phyloP scores from a whole-genome alignment of 2,329 filamentous ascomycete genomes.

The Apiospora arundinis region DNA sequence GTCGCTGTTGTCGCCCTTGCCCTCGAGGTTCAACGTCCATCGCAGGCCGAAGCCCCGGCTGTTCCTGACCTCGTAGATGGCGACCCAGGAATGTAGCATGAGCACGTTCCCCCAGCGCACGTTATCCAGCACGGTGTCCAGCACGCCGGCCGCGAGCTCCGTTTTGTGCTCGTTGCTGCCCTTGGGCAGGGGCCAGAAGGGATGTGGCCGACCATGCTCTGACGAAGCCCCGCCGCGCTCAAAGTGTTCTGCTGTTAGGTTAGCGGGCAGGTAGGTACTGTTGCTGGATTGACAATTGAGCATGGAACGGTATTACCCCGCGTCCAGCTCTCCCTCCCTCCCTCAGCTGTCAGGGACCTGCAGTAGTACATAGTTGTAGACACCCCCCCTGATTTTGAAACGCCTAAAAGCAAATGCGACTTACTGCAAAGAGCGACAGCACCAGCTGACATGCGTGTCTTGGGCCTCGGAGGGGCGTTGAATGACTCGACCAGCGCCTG shows the following conservation, averaged over 20 bases:
- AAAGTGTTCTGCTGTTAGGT: not conserved
- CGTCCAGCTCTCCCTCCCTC: not conserved
- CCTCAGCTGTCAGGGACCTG: not conserved
- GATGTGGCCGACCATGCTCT: constrained; percentile 6
- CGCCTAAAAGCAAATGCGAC: not conserved
- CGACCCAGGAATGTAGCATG: constrained; percentile 12
- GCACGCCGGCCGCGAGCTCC: constrained; percentile 7
- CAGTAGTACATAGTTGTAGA: not conserved
- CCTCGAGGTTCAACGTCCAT: constrained; percentile 9
- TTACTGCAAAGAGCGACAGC: constrained; percentile 19
- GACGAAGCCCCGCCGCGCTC: constrained; percentile 18
- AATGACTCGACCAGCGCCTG: constrained; percentile 3
- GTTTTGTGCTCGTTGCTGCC: constrained; percentile 18
- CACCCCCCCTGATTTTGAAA: not conserved
- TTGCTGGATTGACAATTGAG: no score
- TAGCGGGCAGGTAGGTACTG: not conserved
- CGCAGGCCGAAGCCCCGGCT: constrained; percentile 11
- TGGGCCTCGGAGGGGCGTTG: constrained; percentile 18
- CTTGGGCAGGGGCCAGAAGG: constrained; percentile 13
- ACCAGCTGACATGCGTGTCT: constrained; percentile 16
- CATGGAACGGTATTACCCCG: not conserved
- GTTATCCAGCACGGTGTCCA: not conserved
- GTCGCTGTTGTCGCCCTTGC: not conserved
- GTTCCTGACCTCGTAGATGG: constrained; percentile 19
- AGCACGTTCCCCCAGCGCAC: constrained; percentile 14